Percentiles rank a stretch among this genome's conserved stretches.
These are phyloP conservation scores for Phylloporus sp. DNA, from an alignment of 768 basidiomycete species.

Conservation along the genomic window DNA sequence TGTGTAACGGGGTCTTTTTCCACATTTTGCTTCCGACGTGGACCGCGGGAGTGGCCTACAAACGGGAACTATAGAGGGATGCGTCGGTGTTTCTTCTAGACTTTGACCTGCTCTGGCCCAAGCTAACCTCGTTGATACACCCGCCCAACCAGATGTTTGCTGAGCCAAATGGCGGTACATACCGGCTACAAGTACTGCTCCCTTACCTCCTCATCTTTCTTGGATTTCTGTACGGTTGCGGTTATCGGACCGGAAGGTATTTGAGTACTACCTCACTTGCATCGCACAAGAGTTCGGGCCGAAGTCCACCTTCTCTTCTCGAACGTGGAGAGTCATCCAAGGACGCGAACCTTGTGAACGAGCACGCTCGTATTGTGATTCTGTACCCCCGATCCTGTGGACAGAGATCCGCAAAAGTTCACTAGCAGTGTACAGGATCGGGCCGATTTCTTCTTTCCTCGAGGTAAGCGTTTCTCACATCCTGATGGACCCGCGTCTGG, in stretches of 20 bases:
- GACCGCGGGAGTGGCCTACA: no score
- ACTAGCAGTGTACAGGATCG: not conserved
- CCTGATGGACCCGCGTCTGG: not conserved
- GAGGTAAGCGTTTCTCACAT: not conserved
- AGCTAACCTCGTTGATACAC: no score
- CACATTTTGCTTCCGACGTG: constrained; percentile 40
- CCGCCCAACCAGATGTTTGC: no score
- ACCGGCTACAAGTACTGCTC: not conserved
- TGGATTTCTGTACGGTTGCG: not conserved
- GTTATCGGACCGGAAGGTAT: not conserved
- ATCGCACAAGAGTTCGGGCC: not conserved
- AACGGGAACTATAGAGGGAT: no score
- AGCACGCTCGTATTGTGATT: no score
- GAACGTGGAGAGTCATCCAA: no score
- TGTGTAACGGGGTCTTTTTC: constrained; percentile 67
- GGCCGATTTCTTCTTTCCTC: not conserved
- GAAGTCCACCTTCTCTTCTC: not conserved
- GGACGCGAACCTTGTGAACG: no score
- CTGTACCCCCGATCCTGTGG: no score
- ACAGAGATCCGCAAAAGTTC: no score
- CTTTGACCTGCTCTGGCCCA: no score
- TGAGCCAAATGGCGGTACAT: no score
- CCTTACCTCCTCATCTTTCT: not conserved
- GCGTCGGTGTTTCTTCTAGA: no score
- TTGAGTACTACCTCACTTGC: not conserved